A percentile compares a stretch with the other conserved stretches of the same genome.
These are phyloP conservation scores for Plenodomus biglobosus DNA, from an alignment of 2,329 filamentous ascomycete genomes.

Conservation along the genomic window DNA sequence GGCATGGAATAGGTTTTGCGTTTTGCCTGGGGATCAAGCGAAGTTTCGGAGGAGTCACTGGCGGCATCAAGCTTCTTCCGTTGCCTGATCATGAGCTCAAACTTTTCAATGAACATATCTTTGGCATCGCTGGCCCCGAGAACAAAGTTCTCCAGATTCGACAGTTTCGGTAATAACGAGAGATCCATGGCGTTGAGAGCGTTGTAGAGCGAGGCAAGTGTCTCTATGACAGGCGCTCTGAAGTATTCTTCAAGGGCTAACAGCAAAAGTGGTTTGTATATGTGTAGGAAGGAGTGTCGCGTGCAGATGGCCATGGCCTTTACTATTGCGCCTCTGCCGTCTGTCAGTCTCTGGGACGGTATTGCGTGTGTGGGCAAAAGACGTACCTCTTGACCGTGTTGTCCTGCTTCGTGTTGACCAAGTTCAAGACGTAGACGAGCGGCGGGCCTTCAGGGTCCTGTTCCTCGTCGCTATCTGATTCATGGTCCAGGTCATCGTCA, in stretches of 20 bases:
- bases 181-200: constrained; percentile 97
- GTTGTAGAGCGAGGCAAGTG: constrained; percentile 82
- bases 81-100: constrained; percentile 89
- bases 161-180: constrained; percentile 85
- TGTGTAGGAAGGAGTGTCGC: constrained; percentile 93
- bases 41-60: constrained; percentile 33
- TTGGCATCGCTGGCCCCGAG: constrained; percentile 90
- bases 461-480: constrained; percentile 55
- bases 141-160: constrained; percentile 78
- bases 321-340: constrained; percentile 77
- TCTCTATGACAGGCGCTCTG: constrained; percentile 84
- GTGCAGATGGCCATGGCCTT: constrained; percentile 99
- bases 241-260: constrained; percentile 96
- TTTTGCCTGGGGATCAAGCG: constrained; percentile 46
- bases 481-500: constrained; percentile 50
- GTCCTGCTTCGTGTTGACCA: constrained; percentile 98
- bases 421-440: constrained; percentile 92
- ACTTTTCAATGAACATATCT: constrained; percentile 96
- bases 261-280: constrained; percentile 95
- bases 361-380: neutral
- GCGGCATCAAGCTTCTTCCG: constrained; percentile 67
- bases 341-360: constrained; percentile 11
- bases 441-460: constrained; percentile 76
- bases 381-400: constrained; percentile 73
- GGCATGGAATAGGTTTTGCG: constrained; percentile 73